phyloP scores from a whole-genome alignment of 2,329 filamentous ascomycete genomes.

The Epichloe hybrida region DNA sequence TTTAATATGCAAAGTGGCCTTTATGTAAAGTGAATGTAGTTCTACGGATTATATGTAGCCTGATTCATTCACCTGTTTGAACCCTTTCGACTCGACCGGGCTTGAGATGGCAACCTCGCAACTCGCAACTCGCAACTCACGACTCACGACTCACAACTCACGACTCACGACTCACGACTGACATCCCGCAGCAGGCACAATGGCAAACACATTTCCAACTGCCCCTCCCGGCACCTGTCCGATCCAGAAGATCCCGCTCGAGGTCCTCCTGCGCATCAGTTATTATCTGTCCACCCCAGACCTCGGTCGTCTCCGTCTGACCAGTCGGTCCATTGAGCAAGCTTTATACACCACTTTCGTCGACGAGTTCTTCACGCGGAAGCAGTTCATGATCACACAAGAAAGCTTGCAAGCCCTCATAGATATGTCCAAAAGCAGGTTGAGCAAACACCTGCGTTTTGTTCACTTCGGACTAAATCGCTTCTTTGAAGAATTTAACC shows the following conservation, averaged over 20 bases:
- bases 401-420: constrained; percentile 41
- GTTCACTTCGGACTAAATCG: constrained; percentile 21
- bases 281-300: constrained; percentile 39
- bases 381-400: constrained; percentile 50
- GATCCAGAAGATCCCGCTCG: constrained; percentile 34
- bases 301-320: constrained; percentile 38
- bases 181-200: neutral
- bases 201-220: neutral
- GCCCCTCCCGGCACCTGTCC: constrained; percentile 6
- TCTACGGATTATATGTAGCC: too few relatives aligned
- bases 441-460: constrained; percentile 24
- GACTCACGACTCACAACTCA: too few relatives aligned
- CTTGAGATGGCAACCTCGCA: too few relatives aligned
- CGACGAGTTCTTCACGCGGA: constrained; percentile 50
- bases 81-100: too few relatives aligned
- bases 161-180: too few relatives aligned
- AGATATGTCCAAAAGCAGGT: constrained; percentile 35
- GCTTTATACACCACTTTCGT: constrained; percentile 42
- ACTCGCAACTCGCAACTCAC: too few relatives aligned
- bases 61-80: too few relatives aligned
- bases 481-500: too few relatives aligned
- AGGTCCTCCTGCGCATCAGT: constrained; percentile 44
- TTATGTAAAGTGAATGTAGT: too few relatives aligned
- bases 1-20: too few relatives aligned
- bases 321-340: constrained; percentile 40